A percentile compares a stretch with the other conserved stretches of the same genome.
These are phyloP conservation scores for Pichia scutulata DNA, from an alignment of 805 yeast genomes.

Conservation along the genomic window DNA sequence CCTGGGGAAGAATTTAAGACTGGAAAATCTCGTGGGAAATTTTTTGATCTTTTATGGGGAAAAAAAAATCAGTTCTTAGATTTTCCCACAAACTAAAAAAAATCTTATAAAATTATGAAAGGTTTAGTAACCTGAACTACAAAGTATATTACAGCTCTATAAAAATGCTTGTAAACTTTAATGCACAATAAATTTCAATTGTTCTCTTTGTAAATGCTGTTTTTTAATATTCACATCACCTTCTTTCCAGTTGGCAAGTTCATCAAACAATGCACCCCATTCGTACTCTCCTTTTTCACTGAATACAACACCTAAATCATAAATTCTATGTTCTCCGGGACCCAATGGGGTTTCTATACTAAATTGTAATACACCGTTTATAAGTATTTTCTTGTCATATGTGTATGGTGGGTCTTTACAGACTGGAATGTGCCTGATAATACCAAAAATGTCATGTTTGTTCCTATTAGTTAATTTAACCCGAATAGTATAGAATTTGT, in stretches of 20 bases:
- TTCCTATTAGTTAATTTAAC: constrained; percentile 46
- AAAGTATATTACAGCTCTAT: too few relatives aligned
- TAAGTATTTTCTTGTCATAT: constrained; percentile 52
- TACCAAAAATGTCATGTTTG: constrained; percentile 37
- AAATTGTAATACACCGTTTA: constrained; percentile 66
- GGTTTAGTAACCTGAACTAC: not conserved
- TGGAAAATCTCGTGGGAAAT: too few relatives aligned
- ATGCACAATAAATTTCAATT: constrained; percentile 25
- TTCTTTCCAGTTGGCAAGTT: constrained; percentile 22
- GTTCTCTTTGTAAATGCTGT: constrained; percentile 34
- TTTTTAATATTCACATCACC: constrained; percentile 20
- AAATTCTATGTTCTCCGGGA: constrained; percentile 35
- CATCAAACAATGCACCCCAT: constrained; percentile 63
- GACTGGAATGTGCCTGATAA: constrained; percentile 52
- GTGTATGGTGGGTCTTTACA: constrained; percentile 24
- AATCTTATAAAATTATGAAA: too few relatives aligned
- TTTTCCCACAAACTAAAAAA: not conserved
- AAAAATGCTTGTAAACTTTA: not conserved
- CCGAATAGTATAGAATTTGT: constrained; percentile 43
- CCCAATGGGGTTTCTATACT: constrained; percentile 35
- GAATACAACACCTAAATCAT: constrained; percentile 52
- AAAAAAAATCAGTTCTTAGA: too few relatives aligned
- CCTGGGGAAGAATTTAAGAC: not conserved
- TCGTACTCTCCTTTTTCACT: constrained; percentile 76
- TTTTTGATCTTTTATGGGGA: too few relatives aligned